These are phyloP conservation scores for Fagopyrum homotropicum DNA, from an alignment of 148 eudicot species.

Conservation along the genomic window DNA sequence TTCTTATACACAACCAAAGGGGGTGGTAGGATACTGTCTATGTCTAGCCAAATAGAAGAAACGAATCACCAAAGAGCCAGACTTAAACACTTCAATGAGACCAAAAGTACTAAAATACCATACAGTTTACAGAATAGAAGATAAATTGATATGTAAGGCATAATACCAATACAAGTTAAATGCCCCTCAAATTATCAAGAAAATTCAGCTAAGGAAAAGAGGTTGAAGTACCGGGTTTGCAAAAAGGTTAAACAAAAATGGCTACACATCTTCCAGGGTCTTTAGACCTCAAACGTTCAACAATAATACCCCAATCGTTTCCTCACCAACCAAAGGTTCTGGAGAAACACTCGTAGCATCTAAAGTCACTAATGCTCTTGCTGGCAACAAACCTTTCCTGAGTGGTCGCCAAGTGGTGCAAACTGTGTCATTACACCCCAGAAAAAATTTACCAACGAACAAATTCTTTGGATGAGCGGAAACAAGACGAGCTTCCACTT, in stretches of 20 bases:
- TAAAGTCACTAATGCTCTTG: constrained; percentile 57
- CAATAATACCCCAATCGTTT: constrained; percentile 75
- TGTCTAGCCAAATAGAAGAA: too few species aligned
- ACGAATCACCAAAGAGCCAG: too few species aligned
- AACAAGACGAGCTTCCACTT: constrained; percentile 33
- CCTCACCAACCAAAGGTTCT: constrained; percentile 39
- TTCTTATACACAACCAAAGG: too few species aligned
- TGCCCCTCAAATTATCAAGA: too few species aligned
- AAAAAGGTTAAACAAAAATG: constrained; percentile 91
- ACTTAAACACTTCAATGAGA: too few species aligned
- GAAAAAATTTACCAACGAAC: constrained; percentile 23
- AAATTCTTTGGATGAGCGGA: constrained; percentile 28
- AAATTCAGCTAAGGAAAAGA: too few species aligned
- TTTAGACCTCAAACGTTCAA: constrained; percentile 98
- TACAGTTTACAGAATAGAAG: too few species aligned
- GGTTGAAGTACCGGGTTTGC: constrained; percentile 88
- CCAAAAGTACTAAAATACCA: too few species aligned
- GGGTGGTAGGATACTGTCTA: too few species aligned
- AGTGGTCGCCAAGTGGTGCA: constrained; percentile 20
- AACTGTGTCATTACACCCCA: constrained; percentile 35
- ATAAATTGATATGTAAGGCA: too few species aligned
- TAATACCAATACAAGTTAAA: too few species aligned
- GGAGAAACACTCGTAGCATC: constrained; percentile 33
- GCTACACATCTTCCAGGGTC: constrained; percentile 95
- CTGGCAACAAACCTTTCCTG: constrained; percentile 25